These are phyloP conservation scores for Russula brevipes DNA, from an alignment of 768 basidiomycete genomes.

Conservation along the genomic window DNA sequence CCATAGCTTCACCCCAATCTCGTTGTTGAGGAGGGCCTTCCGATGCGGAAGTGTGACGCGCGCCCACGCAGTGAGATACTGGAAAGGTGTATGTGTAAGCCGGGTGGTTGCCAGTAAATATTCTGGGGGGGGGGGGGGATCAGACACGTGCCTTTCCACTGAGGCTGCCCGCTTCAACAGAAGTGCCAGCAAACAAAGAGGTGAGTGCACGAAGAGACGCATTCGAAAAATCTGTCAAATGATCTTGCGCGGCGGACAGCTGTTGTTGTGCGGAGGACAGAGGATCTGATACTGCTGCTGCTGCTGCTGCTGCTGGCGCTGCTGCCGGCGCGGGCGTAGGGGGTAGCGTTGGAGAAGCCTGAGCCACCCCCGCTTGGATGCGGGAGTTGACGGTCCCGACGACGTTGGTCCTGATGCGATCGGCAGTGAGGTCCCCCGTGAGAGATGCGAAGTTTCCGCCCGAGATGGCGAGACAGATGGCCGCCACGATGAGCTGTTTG, in stretches of 20 bases:
- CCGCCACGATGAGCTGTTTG: accelerated
- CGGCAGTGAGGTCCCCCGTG: neutral
- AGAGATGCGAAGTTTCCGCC: neutral
- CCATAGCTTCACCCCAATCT: slow-evolving; percentile 26
- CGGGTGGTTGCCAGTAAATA: neutral
- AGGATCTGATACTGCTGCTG: no score
- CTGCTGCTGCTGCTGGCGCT: no score
- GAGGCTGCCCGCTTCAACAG: neutral
- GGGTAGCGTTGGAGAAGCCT: no score
- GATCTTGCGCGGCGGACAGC: no score
- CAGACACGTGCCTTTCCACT: slow-evolving; percentile 12
- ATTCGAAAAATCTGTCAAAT: no score
- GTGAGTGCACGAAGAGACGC: slow-evolving; percentile 6
- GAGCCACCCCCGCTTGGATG: no score
- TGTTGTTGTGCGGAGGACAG: no score
- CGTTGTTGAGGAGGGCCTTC: slow-evolving; percentile 12
- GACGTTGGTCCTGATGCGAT: no score
- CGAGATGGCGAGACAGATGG: neutral
- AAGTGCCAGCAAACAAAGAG: slow-evolving; percentile 6
- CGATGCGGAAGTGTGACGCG: slow-evolving; percentile 12
- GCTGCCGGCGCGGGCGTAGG: no score
- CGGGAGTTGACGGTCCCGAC: no score
- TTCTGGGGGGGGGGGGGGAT: neutral
- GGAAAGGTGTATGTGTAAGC: neutral
- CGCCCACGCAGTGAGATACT: slow-evolving; percentile 22